Evolutionary conservation across 73 alveolate genomes (phyloP), one percentile per base, ranked within the genome.

Genomic region (Stentor roeselii): DNA sequence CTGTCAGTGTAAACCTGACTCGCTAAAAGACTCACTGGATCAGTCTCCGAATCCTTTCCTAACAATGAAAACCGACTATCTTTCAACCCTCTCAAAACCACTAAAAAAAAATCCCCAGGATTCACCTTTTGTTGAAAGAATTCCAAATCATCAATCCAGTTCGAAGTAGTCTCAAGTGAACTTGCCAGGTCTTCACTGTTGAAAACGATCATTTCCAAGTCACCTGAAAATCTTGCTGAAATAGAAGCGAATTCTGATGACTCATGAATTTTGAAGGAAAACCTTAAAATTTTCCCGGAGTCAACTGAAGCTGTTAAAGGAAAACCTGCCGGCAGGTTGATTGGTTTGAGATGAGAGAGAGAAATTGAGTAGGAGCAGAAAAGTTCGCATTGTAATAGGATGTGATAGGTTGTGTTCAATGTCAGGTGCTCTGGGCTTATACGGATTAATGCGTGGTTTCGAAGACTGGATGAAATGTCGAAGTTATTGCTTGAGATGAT

Each of bases 361-460:
- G 80, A 21, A 0, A 67, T 67, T 36, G 37, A 21, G 34, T 67
- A 67, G 15, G 42, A 27, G 2, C 80, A 67, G 41, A 30, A 67
- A 30, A 11, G 1, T 67, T n/a, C 0, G 41, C 80, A 67, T 0
- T 15, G 34, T 21, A 67, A 15, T 1, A 67, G 37, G 2, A 67
- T 67, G 34, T 21, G 34, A 34, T 67, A 67, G 37, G n/a, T 21
- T 21, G 80, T 21, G 14, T 34, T 34, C 1, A 21, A 11, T 30
- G 41, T 21, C 14, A 67, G 37, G 15, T 67, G 80, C 1, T 67
- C 34, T 27, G 15, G 27, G 21, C 42, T 36, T 36, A 67, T 67
- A 21, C 11, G 27, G 1, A 67, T 21, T 21, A 40, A 67, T 32
- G n/a, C 50, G 86, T 88, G 3, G 86, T 83, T 86, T 60, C 6